phyloP scores from a whole-genome alignment of 164 flowering plant genomes.

The Chloranthus sessilifolius region DNA sequence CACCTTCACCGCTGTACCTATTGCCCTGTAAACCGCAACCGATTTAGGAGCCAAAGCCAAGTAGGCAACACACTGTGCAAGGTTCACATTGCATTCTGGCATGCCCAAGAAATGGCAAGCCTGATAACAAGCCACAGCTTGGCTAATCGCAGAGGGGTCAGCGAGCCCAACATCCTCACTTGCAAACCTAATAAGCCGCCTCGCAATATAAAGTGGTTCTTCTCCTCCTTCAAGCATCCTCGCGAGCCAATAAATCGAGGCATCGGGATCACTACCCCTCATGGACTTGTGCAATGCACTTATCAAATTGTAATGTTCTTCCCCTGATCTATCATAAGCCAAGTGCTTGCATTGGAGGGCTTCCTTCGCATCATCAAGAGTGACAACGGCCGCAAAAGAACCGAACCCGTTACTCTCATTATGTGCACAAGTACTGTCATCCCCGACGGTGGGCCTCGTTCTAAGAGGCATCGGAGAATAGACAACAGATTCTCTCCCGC shows the following conservation, averaged over 20 bases:
- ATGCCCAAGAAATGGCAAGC: constrained; percentile 89
- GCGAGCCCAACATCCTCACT: constrained; percentile 91
- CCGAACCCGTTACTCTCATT: constrained; percentile 10
- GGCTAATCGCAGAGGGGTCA: constrained; percentile 60
- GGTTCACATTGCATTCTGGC: constrained; percentile 81
- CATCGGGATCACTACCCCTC: constrained; percentile 83
- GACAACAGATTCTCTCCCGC: not conserved
- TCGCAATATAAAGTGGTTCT: constrained; percentile 75
- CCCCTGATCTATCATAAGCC: constrained; percentile 70
- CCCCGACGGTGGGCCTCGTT: not conserved
- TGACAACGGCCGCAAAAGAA: constrained; percentile 13
- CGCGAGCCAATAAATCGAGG: constrained; percentile 81
- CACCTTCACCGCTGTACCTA: constrained; percentile 52
- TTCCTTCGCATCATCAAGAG: constrained; percentile 63
- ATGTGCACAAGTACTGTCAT: not conserved
- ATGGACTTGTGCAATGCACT: constrained; percentile 87
- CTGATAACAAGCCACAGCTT: constrained; percentile 82
- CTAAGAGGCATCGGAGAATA: not conserved
- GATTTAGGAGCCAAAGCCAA: constrained; percentile 88
- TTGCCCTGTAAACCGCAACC: constrained; percentile 52
- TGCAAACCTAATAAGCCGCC: constrained; percentile 67
- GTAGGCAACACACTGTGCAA: constrained; percentile 84
- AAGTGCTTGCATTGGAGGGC: constrained; percentile 76
- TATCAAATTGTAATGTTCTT: constrained; percentile 78
- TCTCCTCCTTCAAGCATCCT: constrained; percentile 95